A percentile compares a stretch with the other conserved stretches of the same genome.
Evolutionary conservation across 768 basidiomycete genomes (phyloP).

Genomic region (Suillus luteus): DNA sequence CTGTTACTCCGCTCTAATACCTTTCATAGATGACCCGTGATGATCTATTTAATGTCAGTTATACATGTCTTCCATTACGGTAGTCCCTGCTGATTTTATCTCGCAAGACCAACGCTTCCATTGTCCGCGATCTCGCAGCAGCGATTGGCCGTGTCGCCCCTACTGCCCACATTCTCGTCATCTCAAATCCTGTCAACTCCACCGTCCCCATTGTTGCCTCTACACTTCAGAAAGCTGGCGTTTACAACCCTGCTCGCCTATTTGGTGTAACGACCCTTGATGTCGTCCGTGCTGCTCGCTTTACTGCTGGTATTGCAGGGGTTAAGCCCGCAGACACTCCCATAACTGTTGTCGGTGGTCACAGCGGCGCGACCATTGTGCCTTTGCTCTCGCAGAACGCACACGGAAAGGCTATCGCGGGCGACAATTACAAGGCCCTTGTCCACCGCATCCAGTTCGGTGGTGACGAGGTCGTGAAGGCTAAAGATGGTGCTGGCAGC

Average conservation of each 20-base stretch:
- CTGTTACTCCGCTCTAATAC: constrained; percentile 28
- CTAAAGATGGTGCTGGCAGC: constrained; percentile 85
- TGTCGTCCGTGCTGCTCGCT: constrained; percentile 93
- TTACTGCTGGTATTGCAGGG: constrained; percentile 73
- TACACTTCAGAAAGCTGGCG: constrained; percentile 88
- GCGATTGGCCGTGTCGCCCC: constrained; percentile 86
- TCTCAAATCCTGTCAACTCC: constrained; percentile 98
- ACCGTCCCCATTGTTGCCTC: constrained; percentile 97
- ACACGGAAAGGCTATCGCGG: constrained; percentile 69
- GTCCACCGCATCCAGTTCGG: constrained; percentile 96
- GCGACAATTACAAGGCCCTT: constrained; percentile 74
- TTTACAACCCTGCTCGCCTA: constrained; percentile 84
- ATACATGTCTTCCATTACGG: neutral
- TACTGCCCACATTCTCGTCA: constrained; percentile 91
- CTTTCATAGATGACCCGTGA: constrained; percentile 86
- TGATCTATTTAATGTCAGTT: constrained; percentile 89
- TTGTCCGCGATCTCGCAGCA: constrained; percentile 93
- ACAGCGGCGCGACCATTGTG: constrained; percentile 97
- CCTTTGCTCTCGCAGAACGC: constrained; percentile 87
- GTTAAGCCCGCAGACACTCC: constrained; percentile 64
- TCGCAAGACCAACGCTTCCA: constrained; percentile 89
- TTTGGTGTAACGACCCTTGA: constrained; percentile 99
- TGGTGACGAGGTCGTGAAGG: constrained; percentile 98
- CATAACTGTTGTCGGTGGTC: constrained; percentile 91
- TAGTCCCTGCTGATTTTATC: constrained; percentile 5